Evolutionary conservation across 345 rosid species (phyloP), one percentile per base, ranked within the genome.

Genomic region (Eutrema yunnanense): DNA sequence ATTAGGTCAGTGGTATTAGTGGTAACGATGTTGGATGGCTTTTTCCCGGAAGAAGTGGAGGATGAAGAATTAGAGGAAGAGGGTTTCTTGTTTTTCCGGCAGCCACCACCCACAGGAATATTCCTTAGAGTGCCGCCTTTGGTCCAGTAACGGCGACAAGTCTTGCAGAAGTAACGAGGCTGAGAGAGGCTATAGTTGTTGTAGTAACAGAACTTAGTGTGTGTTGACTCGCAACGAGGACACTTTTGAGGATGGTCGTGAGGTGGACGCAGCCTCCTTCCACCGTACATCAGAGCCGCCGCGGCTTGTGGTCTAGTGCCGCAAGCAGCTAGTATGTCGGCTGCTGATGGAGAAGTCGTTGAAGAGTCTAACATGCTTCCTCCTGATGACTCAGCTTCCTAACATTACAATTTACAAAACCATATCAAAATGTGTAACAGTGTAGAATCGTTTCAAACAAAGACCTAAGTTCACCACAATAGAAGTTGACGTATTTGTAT

Each of bases 121-220:
- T 94, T 94, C 72, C 97, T 80, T 8, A 91, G 71, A 37, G 97
- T 94, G 43, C 98, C 98, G 3, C 98, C 98, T 81, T 94, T 89
- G 58, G 97, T 94, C 98, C 97, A 94, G 84, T 94, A 94, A 85
- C 98, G 86, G 64, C 98, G 81, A 76, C 97, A 94, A 46, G 97
- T 87, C 82, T 94, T 94, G 90, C 98, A 94, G 62, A 94, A 91
- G 87, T 94, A 91, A 75, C 98, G 82, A 6, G 98, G 98, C 84
- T 94, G 98, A 22, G 96, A 86, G 73, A 94, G 95, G 77, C 97
- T 94, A 79, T 94, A 94, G 80, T 94, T 94, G 86, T 94, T 94
- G 88, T 94, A 94, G 86, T 94, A 94, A 60, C 98, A 94, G 55
- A 94, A 94, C 72, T 94, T 94, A 76, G 98, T 94, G 86, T 86